Conservation (phyloP, 2,329 filamentous ascomycete species). For the Teratosphaeria gauchensis region DNA sequence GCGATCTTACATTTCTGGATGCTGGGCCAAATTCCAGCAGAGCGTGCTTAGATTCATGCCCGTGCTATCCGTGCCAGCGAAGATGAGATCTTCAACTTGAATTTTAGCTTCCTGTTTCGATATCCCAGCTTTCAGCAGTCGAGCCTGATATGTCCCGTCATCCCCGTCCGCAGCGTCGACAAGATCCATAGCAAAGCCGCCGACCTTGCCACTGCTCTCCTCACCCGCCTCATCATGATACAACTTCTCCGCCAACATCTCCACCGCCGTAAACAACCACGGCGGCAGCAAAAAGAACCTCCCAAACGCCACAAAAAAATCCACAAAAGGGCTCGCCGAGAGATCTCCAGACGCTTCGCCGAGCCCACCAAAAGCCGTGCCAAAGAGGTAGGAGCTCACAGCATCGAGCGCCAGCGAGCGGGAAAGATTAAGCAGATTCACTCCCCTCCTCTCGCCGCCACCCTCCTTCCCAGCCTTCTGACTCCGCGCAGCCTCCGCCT, state of each 20-base stretch:
- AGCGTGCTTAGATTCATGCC: slow-evolving; percentile 43
- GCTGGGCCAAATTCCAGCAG: slow-evolving; percentile 35
- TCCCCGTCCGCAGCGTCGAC: slow-evolving; percentile 27
- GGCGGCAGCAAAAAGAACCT: slow-evolving; percentile 46
- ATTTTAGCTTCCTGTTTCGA: slow-evolving; percentile 36
- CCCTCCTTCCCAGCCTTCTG: slow-evolving; percentile 8
- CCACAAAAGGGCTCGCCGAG: slow-evolving; percentile 42
- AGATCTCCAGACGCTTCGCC: slow-evolving; percentile 29
- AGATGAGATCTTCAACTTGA: slow-evolving; percentile 46
- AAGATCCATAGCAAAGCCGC: slow-evolving; percentile 34
- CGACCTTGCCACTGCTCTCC: slow-evolving; percentile 31
- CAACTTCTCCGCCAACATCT: slow-evolving; percentile 28
- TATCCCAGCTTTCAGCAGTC: slow-evolving; percentile 37
- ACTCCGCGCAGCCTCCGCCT: slow-evolving; percentile 22
- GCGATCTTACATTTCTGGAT: slow-evolving; percentile 30
- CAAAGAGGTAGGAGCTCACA: slow-evolving; percentile 46
- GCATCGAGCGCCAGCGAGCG: slow-evolving; percentile 45
- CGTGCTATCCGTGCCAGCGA: slow-evolving; percentile 46
- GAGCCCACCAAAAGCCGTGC: slow-evolving; percentile 41
- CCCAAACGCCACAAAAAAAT: slow-evolving; percentile 46
- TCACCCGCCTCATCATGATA: slow-evolving; percentile 26
- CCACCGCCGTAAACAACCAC: slow-evolving; percentile 30
- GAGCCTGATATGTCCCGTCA: slow-evolving; percentile 39
- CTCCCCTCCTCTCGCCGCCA: slow-evolving; percentile 14
- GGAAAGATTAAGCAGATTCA: slow-evolving; percentile 42